phyloP scores from a whole-genome alignment of 345 rosid species.

The Eucalyptus fibrosa region DNA sequence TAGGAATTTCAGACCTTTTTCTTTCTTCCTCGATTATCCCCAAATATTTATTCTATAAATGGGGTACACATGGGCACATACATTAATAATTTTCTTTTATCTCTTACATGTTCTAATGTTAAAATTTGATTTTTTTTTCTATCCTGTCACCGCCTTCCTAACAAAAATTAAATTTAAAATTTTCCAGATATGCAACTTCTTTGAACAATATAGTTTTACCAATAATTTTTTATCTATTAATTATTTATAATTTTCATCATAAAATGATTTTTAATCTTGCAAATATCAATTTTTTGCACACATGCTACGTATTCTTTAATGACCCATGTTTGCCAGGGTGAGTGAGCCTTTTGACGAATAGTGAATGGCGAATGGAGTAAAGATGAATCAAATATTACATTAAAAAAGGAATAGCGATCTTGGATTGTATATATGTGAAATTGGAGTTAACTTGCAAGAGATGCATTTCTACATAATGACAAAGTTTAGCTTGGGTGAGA shows the following conservation, averaged over 20 bases:
- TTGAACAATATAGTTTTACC: background rate
- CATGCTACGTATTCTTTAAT: background rate
- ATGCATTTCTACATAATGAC: background rate
- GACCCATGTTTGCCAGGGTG: fast-evolving
- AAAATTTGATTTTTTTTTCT: background rate
- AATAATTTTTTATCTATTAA: background rate
- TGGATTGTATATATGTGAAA: background rate
- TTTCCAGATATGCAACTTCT: background rate
- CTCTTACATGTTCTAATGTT: background rate
- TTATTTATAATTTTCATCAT: background rate
- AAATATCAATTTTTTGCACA: background rate
- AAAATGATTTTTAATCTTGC: background rate
- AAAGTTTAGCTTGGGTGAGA: background rate
- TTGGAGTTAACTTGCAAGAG: background rate
- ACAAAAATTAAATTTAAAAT: background rate
- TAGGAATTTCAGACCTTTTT: background rate
- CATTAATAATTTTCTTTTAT: background rate
- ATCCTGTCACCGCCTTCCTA: background rate
- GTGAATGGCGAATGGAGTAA: background rate
- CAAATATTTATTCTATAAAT: background rate
- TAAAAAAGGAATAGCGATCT: fast-evolving
- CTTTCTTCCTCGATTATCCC: background rate
- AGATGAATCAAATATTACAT: background rate
- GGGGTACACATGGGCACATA: background rate
- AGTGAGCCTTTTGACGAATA: background rate